Evolutionary conservation across 2,329 filamentous ascomycete genomes (phyloP).

Genomic region (Conoideocrella luteorostrata): DNA sequence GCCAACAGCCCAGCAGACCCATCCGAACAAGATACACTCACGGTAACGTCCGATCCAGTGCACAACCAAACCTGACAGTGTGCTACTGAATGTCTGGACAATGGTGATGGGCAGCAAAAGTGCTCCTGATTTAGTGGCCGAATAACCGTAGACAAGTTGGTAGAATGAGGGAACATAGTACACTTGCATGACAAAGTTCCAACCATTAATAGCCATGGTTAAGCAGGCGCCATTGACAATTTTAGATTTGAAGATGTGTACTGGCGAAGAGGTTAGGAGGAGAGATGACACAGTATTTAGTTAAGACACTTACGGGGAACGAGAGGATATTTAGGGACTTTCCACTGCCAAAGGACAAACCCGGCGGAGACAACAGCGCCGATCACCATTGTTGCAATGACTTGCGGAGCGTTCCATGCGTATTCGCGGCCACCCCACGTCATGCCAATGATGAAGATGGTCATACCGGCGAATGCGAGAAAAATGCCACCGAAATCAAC

Average conservation of each 20-base stretch:
- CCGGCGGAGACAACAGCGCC: slow-evolving; percentile 39
- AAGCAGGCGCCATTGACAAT: slow-evolving; percentile 50
- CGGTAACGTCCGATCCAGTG: slow-evolving; percentile 46
- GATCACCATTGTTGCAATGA: slow-evolving; percentile 47
- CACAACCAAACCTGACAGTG: slow-evolving; percentile 44
- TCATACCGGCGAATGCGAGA: slow-evolving; percentile 39
- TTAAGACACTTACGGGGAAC: slow-evolving; percentile 31
- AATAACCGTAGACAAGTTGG: slow-evolving; percentile 38
- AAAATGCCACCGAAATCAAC: slow-evolving; percentile 44
- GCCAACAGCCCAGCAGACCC: slow-evolving; percentile 44
- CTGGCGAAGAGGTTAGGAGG: slow-evolving; percentile 15
- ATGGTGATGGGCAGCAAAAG: slow-evolving; percentile 38
- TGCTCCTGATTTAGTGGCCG: slow-evolving; percentile 33
- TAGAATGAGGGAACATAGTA: slow-evolving; percentile 43
- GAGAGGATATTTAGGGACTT: slow-evolving; percentile 40
- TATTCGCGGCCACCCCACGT: slow-evolving; percentile 57
- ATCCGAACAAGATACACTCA: slow-evolving; percentile 48
- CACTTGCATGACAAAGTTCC: slow-evolving; percentile 52
- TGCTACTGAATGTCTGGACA: slow-evolving; percentile 39
- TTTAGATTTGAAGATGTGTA: slow-evolving; percentile 46
- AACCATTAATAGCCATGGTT: slow-evolving; percentile 52
- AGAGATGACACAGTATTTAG: slow-evolving; percentile 3
- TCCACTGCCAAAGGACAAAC: slow-evolving; percentile 49
- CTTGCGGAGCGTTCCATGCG: slow-evolving; percentile 47
- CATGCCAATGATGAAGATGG: slow-evolving; percentile 41